These are phyloP conservation scores for Pythium monospermum DNA, from an alignment of 352 stramenopile species.

Conservation along the genomic window DNA sequence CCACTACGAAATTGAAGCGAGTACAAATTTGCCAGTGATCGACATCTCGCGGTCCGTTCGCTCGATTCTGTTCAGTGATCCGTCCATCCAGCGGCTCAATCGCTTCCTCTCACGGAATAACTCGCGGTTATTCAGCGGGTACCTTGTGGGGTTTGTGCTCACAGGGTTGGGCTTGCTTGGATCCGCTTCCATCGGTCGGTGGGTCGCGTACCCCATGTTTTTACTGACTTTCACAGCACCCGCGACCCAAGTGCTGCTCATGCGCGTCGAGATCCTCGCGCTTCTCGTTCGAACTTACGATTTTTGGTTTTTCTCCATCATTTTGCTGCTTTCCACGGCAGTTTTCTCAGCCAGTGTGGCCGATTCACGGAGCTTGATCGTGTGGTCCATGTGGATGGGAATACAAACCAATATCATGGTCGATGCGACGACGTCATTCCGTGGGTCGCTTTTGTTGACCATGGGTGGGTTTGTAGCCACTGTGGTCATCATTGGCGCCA, in stretches of 20 bases:
- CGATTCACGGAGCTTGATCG: conserved; percentile 17
- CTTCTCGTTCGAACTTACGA: conserved; percentile 29
- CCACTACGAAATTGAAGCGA: conserved; percentile 11
- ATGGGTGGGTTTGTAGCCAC: not conserved
- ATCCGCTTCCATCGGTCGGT: not conserved
- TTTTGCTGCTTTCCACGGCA: conserved; percentile 10
- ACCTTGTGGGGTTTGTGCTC: not conserved
- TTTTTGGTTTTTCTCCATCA: conserved; percentile 33
- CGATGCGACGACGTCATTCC: conserved; percentile 20
- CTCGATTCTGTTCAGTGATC: not conserved
- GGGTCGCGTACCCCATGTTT: conserved; percentile 1
- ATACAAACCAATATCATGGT: conserved; percentile 25
- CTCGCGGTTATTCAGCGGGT: not conserved
- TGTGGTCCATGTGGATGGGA: conserved; percentile 13
- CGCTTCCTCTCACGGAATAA: not conserved
- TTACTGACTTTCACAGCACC: conserved; percentile 1
- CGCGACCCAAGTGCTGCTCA: conserved; percentile 1
- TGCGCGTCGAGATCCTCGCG: conserved; percentile 21
- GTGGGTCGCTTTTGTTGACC: conserved; percentile 10
- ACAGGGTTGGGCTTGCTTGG: not conserved
- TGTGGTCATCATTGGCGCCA: not conserved
- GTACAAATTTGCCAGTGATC: not conserved
- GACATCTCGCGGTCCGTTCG: conserved; percentile 13
- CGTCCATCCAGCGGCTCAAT: not conserved
- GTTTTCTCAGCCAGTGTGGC: conserved; percentile 17